phyloP scores from a whole-genome alignment of 129 eudicot species.

The Daucus carota region DH1_v3.0 NC_030381.2:55821501-55822000 shows the following conservation, averaged over 20 bases:
- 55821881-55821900: slow-evolving; percentile 44
- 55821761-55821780: slow-evolving; percentile 42
- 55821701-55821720: slow-evolving; percentile 57
- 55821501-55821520: slow-evolving; percentile 92
- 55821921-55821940: slow-evolving; percentile 12
- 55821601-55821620: slow-evolving; percentile 59
- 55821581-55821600: slow-evolving; percentile 32
- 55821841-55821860: slow-evolving; percentile 38
- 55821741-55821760: slow-evolving; percentile 60
- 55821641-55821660: slow-evolving; percentile 53
- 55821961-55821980: slow-evolving; percentile 33
- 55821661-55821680: slow-evolving; percentile 75
- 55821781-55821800: slow-evolving; percentile 28
- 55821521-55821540: slow-evolving; percentile 92
- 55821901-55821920: slow-evolving; percentile 28
- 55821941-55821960: slow-evolving; percentile 45
- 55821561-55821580: slow-evolving; percentile 19
- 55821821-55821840: slow-evolving; percentile 59
- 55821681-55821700: slow-evolving; percentile 54
- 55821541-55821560: slow-evolving; percentile 78
- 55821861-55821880: slow-evolving; percentile 33
- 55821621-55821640: slow-evolving; percentile 61
- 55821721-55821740: slow-evolving; percentile 62
- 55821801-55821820: slow-evolving; percentile 71
- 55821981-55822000: slow-evolving; percentile 25